Base-by-base conservation (phyloP, 2,329 filamentous ascomycete species). In the Cercospora canescens region DNA sequence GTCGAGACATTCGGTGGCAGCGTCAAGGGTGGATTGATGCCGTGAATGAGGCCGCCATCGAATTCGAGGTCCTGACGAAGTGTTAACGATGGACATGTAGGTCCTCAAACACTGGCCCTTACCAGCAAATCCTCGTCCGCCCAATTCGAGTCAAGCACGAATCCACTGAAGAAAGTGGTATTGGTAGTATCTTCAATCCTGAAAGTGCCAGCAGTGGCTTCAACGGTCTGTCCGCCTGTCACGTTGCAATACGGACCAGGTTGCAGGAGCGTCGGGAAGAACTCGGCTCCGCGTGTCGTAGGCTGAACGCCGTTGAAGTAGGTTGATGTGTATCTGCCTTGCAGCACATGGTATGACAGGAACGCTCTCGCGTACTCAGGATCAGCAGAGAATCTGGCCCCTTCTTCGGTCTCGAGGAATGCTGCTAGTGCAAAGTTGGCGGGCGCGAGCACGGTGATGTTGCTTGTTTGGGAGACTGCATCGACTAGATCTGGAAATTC, bases 381-480 rank as follows among this genome's bases (percentile, higher is more conserved):
- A 26, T 58, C 55, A 12, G 60, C n/a, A 18, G 66, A 54, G 30
- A 68, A 54, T 39, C 89, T 84, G 14, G 79, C 76, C 24, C 52
- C 52, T 56, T 32, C 52, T 30, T 56, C 52, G 52, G 30, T 34
- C 32, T 56, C 52, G 30, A 56, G 52, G 21, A 56, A 56, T 18
- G 52, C 52, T 56, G 52, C 56, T 77, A 90, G 87, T 12, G 87
- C 87, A 3, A 79, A 79, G 74, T 89, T 87, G 72, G 79, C 83
- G 1, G 89, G 88, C 1, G 84, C 87, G 68, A 91, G 89, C 65
- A 90, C 81, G 64, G 88, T 91, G 39, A 90, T 69, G 71, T 87
- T 80, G 35, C 73, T 72, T 11, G 68, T 64, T 12, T 30, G 50
- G 34, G 65, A 63, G 34, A 71, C 55, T 14, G 64, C 54, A 8